phyloP scores from a whole-genome alignment of 768 basidiomycete genomes.

The Dioszegia crocea region DNA sequence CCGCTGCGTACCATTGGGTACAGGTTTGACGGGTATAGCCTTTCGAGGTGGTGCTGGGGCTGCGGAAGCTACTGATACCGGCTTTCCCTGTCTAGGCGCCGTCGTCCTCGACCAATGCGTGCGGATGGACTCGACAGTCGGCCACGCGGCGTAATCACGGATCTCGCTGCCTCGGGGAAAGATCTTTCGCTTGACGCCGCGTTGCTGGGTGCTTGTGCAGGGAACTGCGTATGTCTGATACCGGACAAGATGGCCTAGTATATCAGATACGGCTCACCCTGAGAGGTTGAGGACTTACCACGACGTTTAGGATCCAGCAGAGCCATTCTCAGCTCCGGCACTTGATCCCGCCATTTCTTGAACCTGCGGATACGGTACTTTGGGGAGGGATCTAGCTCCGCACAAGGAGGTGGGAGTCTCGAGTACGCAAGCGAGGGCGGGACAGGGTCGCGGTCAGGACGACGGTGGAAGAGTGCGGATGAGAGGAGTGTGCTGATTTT shows the following conservation, averaged over 20 bases:
- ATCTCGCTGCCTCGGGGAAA: not conserved
- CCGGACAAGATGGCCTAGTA: conserved; percentile 17
- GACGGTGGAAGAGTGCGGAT: conserved; percentile 5
- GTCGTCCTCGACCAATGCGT: not conserved
- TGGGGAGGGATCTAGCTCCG: conserved; percentile 16
- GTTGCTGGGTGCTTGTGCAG: not conserved
- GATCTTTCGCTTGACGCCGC: conserved; percentile 2
- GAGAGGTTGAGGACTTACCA: conserved; percentile 11
- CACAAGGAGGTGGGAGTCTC: conserved; percentile 12
- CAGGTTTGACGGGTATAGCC: not conserved
- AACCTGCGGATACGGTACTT: conserved; percentile 17
- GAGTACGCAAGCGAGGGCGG: conserved; percentile 15
- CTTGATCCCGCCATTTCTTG: conserved; percentile 22
- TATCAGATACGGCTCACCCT: not conserved
- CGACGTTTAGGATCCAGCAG: conserved; percentile 21
- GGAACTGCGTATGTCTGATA: conserved; percentile 24
- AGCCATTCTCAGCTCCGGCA: conserved; percentile 5
- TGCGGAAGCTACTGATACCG: not conserved
- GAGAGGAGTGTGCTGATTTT: conserved; percentile 6
- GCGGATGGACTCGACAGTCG: not conserved
- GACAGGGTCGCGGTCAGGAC: not conserved
- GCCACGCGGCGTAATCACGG: conserved; percentile 3
- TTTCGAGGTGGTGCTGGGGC: not conserved
- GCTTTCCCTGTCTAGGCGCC: not conserved
- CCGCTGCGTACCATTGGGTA: not conserved